Base-by-base conservation (phyloP, 805 yeast genomes). In the Danielozyma ontarioensis region DNA sequence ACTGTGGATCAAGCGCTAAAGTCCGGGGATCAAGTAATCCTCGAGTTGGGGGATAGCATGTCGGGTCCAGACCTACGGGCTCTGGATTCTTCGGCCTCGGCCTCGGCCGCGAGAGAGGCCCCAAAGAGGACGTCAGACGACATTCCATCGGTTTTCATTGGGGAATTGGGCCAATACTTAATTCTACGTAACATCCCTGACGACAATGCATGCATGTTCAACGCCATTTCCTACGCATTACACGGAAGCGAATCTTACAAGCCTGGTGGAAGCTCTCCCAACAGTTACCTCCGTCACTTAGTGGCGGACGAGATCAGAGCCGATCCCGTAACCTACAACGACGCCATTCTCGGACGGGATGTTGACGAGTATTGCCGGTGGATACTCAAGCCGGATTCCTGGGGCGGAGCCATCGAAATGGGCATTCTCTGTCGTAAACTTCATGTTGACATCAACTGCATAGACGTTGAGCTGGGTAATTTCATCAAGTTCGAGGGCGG, bases 361-460 rank as follows among this genome's bases (percentile, higher is more conserved):
- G 53, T 59, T 2, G 47, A 50, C 0, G 70, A 72, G 7, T 83
- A 83, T 48, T 56, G 72, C 22, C 40, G 56, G 5, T 83, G 93
- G 90, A 83, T 83, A 15, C 42, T 50, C 29, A 59, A 68, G 35
- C 69, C 68, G 13, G 76, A 68, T 23, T 70, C 82, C 13, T 83
- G 93, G 94, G 94, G 94, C 19, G 94, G 94, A 5, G 90, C 86
- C 2, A 82, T 83, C 30, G 94, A 83, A 50, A 56, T 83, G 29
- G 75, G 78, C 6, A 79, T 83, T 5, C 50, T 83, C 18, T 68
- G 84, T 2, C 62, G 68, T 22, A 64, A 68, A 40, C 63, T 80
- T 26, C 60, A 63, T 4, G 55, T 80, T 4, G 63, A 72, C 3
- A 76, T 83, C 27, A 62, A 69, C 34, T 76, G 86, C 8, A 51